These are phyloP conservation scores for Plasmodium vivax DNA, from an alignment of 169 alveolate species.

Conservation along the genomic window DNA sequence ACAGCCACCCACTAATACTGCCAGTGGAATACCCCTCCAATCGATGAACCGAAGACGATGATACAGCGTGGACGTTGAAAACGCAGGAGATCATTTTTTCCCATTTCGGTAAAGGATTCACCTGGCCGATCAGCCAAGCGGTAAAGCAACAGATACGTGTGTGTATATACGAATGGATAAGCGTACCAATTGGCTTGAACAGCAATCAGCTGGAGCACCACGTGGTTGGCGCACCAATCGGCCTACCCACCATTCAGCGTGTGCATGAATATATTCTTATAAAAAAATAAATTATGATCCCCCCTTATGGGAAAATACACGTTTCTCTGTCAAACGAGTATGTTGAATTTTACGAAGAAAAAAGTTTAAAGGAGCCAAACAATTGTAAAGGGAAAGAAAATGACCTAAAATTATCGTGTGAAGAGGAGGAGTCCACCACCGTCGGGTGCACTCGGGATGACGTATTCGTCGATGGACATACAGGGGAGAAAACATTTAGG, in stretches of 20 bases:
- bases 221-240: not conserved
- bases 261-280: not conserved
- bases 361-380: not conserved
- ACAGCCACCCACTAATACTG: not conserved
- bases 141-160: not conserved
- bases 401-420: not conserved
- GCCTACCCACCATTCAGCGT: not conserved
- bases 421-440: not conserved
- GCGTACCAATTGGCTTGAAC: not conserved
- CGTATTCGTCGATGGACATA: not conserved
- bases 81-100: not conserved
- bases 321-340: conserved; percentile 41
- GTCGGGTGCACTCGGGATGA: not conserved
- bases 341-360: conserved; percentile 54
- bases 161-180: not conserved
- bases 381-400: not conserved
- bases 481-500: not conserved
- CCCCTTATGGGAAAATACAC: conserved; percentile 10
- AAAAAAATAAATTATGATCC: conserved; percentile 4
- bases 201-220: not conserved
- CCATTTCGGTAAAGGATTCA: not conserved
- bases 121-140: not conserved
- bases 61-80: not conserved
- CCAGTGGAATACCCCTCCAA: not conserved
- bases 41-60: not conserved